A percentile compares a stretch with the other conserved stretches of the same genome.
These are phyloP conservation scores for Dysphania ambrosioides DNA, from an alignment of 148 eudicot species.

Conservation along the genomic window DNA sequence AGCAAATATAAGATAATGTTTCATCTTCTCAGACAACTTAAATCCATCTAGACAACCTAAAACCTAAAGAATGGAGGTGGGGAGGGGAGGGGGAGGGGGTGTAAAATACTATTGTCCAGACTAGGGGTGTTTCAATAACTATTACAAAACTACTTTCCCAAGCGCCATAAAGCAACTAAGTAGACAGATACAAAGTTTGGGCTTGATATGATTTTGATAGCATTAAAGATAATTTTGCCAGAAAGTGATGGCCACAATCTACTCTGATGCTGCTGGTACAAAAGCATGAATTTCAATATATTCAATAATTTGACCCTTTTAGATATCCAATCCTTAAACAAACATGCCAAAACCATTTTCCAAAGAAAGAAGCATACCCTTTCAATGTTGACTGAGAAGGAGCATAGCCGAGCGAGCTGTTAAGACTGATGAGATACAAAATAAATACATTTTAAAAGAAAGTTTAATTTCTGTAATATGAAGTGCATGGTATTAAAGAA, in stretches of 20 bases:
- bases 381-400: constrained; percentile 8
- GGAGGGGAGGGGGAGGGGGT: too few relatives aligned
- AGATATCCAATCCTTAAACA: background rate
- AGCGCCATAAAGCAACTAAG: background rate
- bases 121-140: too few relatives aligned
- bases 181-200: background rate
- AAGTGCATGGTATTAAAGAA: background rate
- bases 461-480: background rate
- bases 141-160: too few relatives aligned
- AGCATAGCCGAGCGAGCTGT: constrained; percentile 16
- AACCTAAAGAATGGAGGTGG: too few relatives aligned
- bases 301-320: background rate
- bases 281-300: background rate
- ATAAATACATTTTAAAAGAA: background rate
- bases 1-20: too few relatives aligned
- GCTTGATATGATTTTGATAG: background rate
- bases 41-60: too few relatives aligned
- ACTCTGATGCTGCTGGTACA: background rate
- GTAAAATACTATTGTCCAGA: too few relatives aligned
- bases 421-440: background rate
- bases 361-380: constrained; percentile 1
- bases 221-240: too few relatives aligned
- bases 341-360: background rate
- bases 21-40: too few relatives aligned
- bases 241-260: background rate